These are phyloP conservation scores for Nakaseomyces uthaithaninus DNA, from an alignment of 1,139 yeast genomes.

Conservation along the genomic window DNA sequence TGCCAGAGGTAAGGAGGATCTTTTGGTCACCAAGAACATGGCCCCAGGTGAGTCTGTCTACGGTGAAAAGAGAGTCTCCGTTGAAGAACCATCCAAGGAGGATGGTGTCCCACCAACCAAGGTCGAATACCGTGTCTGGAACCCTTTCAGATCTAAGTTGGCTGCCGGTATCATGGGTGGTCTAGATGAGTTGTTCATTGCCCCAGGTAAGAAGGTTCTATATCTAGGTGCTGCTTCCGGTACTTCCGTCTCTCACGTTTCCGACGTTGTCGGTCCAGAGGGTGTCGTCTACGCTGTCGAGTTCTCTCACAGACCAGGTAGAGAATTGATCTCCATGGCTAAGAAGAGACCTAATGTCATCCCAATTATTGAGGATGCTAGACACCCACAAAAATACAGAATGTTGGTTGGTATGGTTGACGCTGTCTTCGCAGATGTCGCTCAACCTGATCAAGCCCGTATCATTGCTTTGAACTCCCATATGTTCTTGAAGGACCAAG, in stretches of 20 bases:
- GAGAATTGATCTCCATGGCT: constrained; percentile 98
- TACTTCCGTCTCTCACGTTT: constrained; percentile 96
- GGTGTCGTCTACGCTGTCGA: constrained; percentile 98
- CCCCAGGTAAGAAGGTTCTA: constrained; percentile 95
- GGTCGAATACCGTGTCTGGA: constrained; percentile 99
- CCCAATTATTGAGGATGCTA: constrained; percentile 98
- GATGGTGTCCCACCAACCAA: constrained; percentile 88
- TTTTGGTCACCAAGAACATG: constrained; percentile 88
- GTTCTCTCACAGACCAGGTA: constrained; percentile 98
- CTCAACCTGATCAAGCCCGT: constrained; percentile 99
- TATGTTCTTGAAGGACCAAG: constrained; percentile 94
- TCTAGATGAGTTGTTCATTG: constrained; percentile 92
- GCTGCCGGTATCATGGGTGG: constrained; percentile 99
- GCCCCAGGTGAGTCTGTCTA: constrained; percentile 98
- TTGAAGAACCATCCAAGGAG: constrained; percentile 85
- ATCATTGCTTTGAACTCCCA: constrained; percentile 97
- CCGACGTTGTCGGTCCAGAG: constrained; percentile 98
- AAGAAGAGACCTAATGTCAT: constrained; percentile 99
- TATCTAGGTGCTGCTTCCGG: constrained; percentile 99
- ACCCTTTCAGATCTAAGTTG: constrained; percentile 98
- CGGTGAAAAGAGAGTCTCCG: constrained; percentile 92
- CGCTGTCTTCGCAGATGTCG: constrained; percentile 97
- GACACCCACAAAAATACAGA: constrained; percentile 99
- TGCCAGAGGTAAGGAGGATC: constrained; percentile 99
- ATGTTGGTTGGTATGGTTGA: constrained; percentile 99